Base-by-base conservation (phyloP, 345 rosid species). In the Balakata baccata region DNA sequence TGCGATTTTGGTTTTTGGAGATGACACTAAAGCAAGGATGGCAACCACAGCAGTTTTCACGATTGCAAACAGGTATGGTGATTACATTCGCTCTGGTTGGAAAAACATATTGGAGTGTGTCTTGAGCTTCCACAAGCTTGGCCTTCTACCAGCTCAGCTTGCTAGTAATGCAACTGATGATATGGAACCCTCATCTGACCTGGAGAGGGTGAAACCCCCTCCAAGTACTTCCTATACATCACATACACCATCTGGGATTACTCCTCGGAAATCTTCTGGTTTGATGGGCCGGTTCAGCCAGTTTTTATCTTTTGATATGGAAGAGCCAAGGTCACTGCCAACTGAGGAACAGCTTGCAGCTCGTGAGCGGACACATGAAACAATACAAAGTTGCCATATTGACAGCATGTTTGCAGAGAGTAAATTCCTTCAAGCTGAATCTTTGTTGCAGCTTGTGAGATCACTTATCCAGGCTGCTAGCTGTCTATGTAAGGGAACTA, bases 401-500 rank as follows among this genome's bases (percentile, higher is more conserved):
- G 88, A 87, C 77, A 86, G 83, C 74, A 85, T 90, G 80, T 90
- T 90, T 81, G 71, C 84, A 14, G 96, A 90, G 78, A 87, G 93
- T 80, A 90, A 90, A 75, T 90, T 90, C 80, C 87, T 88, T 52
- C 96, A 86, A 80, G 86, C 91, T 41, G 89, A 86, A 75, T 89
- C 93, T 66, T 80, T 90, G 77, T 79, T 82, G 62, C 83, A 86
- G 71, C 91, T 90, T 68, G 91, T 82, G 38, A 80, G 73, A 75
- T 83, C 90, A 66, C 87, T 90, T 46, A 80, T 87, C 74, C 75
- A 54, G 61, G 88, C 87, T 65, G 81, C 96, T 6, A 82, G 73
- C 68, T 76, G 74, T 73, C 80, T 77, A 38, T 51, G 46, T 8
- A 75, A 75, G 67, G 85, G 82, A 61, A 77, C 61, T 66, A 73